phyloP scores from a whole-genome alignment of 805 yeast genomes.

The Myxozyma sirexii region DNA sequence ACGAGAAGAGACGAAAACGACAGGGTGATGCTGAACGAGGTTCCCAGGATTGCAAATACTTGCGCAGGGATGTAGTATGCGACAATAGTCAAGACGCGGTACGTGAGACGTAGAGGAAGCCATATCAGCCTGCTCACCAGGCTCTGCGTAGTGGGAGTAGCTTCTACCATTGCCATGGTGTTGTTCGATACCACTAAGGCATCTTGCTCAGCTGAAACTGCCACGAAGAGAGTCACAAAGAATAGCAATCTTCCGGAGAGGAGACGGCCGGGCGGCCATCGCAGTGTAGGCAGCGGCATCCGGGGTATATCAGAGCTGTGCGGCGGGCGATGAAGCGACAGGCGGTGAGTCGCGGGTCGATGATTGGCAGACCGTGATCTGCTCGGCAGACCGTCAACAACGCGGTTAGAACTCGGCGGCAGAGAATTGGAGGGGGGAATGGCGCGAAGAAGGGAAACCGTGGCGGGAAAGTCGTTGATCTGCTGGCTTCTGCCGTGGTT shows the following conservation, averaged over 20 bases:
- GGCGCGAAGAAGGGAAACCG: not conserved
- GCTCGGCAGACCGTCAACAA: too few species aligned
- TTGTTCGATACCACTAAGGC: not conserved
- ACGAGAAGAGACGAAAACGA: constrained; percentile 35
- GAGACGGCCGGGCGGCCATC: not conserved
- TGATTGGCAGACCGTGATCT: not conserved
- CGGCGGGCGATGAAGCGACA: not conserved
- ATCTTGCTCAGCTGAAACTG: not conserved
- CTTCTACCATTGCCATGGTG: not conserved
- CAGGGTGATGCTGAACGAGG: constrained; percentile 30
- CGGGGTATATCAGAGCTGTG: constrained; percentile 8
- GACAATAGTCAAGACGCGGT: not conserved
- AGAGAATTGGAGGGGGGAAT: not conserved
- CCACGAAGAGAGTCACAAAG: not conserved
- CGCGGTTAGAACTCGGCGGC: not conserved
- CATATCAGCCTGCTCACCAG: constrained; percentile 6
- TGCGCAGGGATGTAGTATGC: constrained; percentile 20
- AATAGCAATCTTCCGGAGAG: not conserved
- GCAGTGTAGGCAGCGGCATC: not conserved
- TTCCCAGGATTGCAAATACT: constrained; percentile 18
- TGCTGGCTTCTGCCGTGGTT: not conserved
- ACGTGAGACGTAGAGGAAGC: constrained; percentile 11
- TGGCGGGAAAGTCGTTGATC: not conserved
- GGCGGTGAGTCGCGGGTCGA: too few species aligned
- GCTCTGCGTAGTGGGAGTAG: not conserved